These are phyloP conservation scores for Brassica incana DNA, from an alignment of 345 rosid species.

Conservation along the genomic window DNA sequence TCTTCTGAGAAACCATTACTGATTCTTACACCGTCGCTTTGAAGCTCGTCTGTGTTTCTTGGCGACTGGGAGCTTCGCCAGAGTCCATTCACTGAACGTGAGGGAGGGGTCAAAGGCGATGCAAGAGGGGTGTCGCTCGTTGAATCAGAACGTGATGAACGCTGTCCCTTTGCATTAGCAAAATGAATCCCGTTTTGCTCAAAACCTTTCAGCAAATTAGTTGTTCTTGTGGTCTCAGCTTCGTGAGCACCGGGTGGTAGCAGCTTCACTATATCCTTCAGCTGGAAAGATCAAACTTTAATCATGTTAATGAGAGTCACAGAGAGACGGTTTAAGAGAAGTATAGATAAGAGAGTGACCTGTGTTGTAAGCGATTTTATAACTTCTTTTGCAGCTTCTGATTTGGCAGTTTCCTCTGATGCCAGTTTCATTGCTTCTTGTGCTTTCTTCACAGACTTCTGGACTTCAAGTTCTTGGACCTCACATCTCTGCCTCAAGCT, in stretches of 20 bases:
- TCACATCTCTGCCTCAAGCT: conserved; percentile 72
- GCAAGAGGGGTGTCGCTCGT: conserved; percentile 49
- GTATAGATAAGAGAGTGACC: conserved; percentile 42
- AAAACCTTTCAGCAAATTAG: conserved; percentile 55
- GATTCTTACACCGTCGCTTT: conserved; percentile 43
- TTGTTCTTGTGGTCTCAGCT: conserved; percentile 48
- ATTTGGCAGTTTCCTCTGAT: conserved; percentile 78
- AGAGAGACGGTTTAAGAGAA: not conserved
- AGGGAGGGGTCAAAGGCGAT: conserved; percentile 47
- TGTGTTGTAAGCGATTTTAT: conserved; percentile 91
- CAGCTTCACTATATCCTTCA: conserved; percentile 86
- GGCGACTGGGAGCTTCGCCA: conserved; percentile 42
- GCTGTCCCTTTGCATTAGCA: conserved; percentile 60
- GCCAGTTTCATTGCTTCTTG: conserved; percentile 77
- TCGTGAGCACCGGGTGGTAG: conserved; percentile 72
- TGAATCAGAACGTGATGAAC: conserved; percentile 65
- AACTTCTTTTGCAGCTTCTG: conserved; percentile 92
- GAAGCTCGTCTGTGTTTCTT: conserved; percentile 46
- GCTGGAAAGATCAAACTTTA: conserved; percentile 46
- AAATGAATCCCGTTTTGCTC: conserved; percentile 66
- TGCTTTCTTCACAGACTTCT: conserved; percentile 71
- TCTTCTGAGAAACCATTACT: conserved; percentile 50
- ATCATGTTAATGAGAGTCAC: not conserved
- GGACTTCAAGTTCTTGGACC: conserved; percentile 84
- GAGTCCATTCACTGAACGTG: conserved; percentile 47